A percentile compares a stretch with the other conserved stretches of the same genome.
Evolutionary conservation across 352 stramenopile species (phyloP).

Genomic region (Pythium aristosporum): DNA sequence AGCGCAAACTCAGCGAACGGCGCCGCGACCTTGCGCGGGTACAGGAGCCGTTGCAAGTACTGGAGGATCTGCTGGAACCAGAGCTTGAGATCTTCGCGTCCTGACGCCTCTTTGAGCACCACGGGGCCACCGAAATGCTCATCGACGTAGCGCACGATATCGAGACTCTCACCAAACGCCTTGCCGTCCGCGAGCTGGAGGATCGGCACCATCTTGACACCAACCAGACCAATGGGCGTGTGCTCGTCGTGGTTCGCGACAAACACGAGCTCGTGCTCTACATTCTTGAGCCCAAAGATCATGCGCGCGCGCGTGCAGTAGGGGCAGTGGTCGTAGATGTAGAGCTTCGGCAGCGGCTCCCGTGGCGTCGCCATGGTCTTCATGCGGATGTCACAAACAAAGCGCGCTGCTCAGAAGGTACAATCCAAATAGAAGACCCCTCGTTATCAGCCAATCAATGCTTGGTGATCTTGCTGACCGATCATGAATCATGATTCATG

Average conservation of each 20-base stretch:
- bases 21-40: constrained; percentile 40
- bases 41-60: constrained; percentile 35
- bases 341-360: constrained; percentile 37
- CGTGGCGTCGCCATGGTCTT: too few species aligned
- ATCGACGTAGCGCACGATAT: constrained; percentile 61
- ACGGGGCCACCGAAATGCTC: constrained; percentile 35
- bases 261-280: constrained; percentile 40
- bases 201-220: constrained; percentile 50
- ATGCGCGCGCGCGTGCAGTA: constrained; percentile 53
- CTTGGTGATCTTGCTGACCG: too few species aligned
- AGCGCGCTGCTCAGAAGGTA: too few species aligned
- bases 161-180: constrained; percentile 53
- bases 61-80: constrained; percentile 39
- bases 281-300: constrained; percentile 50
- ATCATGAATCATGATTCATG: too few species aligned
- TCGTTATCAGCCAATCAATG: too few species aligned
- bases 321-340: constrained; percentile 64
- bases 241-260: constrained; percentile 54
- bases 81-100: constrained; percentile 40
- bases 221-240: constrained; percentile 46
- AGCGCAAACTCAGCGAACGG: constrained; percentile 54
- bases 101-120: constrained; percentile 34
- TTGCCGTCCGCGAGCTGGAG: constrained; percentile 39
- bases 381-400: too few species aligned
- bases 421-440: too few species aligned